Evolutionary conservation across 495 filamentous ascomycete genomes (phyloP), one percentile per base, ranked within the genome.

Genomic region (Penicillium desertorum): DNA sequence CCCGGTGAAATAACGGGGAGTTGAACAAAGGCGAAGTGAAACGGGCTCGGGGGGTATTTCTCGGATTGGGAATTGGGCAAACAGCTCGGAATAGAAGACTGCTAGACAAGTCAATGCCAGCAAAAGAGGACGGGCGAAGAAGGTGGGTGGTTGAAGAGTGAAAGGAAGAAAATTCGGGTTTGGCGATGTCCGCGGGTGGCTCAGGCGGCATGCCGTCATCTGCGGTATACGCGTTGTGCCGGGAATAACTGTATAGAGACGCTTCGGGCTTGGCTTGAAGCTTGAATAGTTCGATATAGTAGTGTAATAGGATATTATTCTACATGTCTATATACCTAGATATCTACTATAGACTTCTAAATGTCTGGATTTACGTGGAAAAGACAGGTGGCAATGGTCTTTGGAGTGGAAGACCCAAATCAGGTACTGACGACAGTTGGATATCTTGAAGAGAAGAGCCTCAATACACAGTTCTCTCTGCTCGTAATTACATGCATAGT

Each of bases 21-120:
- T 55, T 19, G 53, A 39, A 47, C 50, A 52, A 52, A 52, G 30
- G 50, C 49, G 49, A 51, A 51, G 49, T 23, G 34, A 51, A 42
- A 42, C 14, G 43, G 43, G 19, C 19, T 45, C 29, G 45, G 29
- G 29, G 29, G 45, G 45, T 47, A 47, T 47, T 47, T 47, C 45
- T 47, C 45, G 19, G 11, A 22, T 32, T 29, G 45, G 22, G 23
- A 23, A 27, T 19, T 45, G 16, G 29, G 43, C 27, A 30, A 51
- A 22, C 20, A 42, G 57, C 58, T 64, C 64, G 36, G 50, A 43
- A 42, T 29, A 39, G 45, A 65, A 52, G 50, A 51, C 55, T 53
- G 76, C 77, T 79, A 71, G 77, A 79, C 77, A 79, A 79, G 77
- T 77, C 74, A 79, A 79, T 79, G 77, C 75, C 77, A 79, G 77